Conservation (phyloP, 331 rosid species). For the Rhamnella rubrinervis region DNA sequence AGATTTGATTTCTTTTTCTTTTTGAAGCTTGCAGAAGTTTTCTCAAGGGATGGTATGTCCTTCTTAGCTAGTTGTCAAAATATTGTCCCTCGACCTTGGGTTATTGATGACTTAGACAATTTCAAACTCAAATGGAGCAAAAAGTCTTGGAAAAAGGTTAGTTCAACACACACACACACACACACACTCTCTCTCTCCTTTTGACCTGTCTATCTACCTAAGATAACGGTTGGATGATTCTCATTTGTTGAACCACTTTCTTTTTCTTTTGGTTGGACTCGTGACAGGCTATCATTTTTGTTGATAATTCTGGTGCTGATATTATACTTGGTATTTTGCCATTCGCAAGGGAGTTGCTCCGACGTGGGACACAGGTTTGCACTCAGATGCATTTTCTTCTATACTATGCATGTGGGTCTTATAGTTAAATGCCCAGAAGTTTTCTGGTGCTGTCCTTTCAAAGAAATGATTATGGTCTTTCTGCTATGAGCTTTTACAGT, state of each 20-base stretch:
- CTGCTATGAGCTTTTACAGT: neutral
- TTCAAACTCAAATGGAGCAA: conserved; percentile 82
- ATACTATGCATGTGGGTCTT: neutral
- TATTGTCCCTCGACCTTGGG: conserved; percentile 96
- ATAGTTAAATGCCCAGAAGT: conserved; percentile 2
- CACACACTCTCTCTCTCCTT: neutral
- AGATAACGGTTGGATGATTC: conserved; percentile 4
- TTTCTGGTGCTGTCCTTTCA: neutral
- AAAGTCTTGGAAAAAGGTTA: conserved; percentile 82
- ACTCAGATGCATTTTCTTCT: conserved; percentile 16
- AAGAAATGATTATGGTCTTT: neutral
- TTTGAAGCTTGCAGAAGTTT: conserved; percentile 93
- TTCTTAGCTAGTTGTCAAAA: conserved; percentile 89
- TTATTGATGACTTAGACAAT: conserved; percentile 82
- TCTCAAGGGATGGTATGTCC: conserved; percentile 91
- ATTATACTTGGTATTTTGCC: conserved; percentile 90
- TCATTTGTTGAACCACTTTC: conserved; percentile 29
- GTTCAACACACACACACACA: conserved; percentile 16
- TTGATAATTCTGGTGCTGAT: conserved; percentile 98
- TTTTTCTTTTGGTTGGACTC: conserved; percentile 10
- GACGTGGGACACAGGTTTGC: conserved; percentile 81
- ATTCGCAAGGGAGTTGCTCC: conserved; percentile 90
- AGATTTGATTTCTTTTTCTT: conserved; percentile 27
- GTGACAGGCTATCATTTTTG: conserved; percentile 81
- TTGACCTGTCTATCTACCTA: neutral